Evolutionary conservation across 192 early-diverging fungal genomes (phyloP).

Genomic region (Rhizophagus sp.): DNA sequence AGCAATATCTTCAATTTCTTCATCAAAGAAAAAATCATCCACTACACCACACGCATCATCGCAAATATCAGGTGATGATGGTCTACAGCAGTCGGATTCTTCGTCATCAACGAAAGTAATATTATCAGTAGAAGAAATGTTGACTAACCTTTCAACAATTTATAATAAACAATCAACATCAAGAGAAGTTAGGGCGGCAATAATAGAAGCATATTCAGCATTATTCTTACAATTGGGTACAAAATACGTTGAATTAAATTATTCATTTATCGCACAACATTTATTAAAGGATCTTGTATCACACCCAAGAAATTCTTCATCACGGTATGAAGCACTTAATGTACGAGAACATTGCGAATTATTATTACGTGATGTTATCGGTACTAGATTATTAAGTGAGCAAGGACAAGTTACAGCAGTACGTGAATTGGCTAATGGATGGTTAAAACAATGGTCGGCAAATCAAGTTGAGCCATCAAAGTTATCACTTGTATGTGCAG

Average conservation of each 20-base stretch:
- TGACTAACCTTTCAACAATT: conserved; percentile 61
- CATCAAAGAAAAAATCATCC: conserved; percentile 19
- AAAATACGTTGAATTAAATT: conserved; percentile 72
- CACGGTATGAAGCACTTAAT: conserved; percentile 57
- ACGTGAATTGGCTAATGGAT: conserved; percentile 57
- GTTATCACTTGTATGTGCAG: conserved; percentile 63
- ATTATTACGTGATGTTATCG: conserved; percentile 74
- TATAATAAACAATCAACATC: conserved; percentile 65
- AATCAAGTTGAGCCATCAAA: conserved; percentile 54
- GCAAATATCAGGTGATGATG: conserved; percentile 22
- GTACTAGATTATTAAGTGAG: conserved; percentile 73
- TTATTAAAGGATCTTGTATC: conserved; percentile 63
- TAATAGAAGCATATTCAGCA: conserved; percentile 77
- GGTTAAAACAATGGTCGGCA: conserved; percentile 61
- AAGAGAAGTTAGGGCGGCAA: conserved; percentile 71
- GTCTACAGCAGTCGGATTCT: not conserved
- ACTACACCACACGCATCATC: not conserved
- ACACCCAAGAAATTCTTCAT: conserved; percentile 49
- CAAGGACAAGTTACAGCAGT: conserved; percentile 72
- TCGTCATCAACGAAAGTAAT: not conserved
- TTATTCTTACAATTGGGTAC: conserved; percentile 73
- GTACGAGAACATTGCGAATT: conserved; percentile 62
- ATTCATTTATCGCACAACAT: conserved; percentile 66
- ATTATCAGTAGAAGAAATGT: conserved; percentile 66
- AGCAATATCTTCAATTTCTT: not conserved